Base-by-base conservation (phyloP, 345 rosid species). In the Streptanthus diversifolius region DNA sequence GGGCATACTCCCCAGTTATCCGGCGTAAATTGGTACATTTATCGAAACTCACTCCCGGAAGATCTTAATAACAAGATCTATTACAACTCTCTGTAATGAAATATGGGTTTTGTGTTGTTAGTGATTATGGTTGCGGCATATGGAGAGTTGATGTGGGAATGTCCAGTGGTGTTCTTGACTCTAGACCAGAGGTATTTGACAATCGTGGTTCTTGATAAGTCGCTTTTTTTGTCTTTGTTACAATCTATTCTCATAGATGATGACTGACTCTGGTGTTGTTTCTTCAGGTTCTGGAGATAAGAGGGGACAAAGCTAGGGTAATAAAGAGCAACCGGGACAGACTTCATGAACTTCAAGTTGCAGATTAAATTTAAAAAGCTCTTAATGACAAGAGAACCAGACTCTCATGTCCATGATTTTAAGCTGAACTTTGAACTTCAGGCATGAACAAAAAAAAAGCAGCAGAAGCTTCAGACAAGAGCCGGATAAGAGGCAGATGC, bases 81-180 rank as follows among this genome's bases (percentile, higher is more conserved):
- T 18, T 8, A 14, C 37, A 67, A 7, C 8, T 39, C 8, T 39
- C 8, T 59, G 14, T 18, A 32, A 48, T 54, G 37, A 48, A 55
- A 63, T 24, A 17, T 52, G 39, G 9, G 22, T 25, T 73, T 63
- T 61, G 57, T 3, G 45, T 67, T 52, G 10, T 5, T 30, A 93
- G 98, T 79, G 82, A 89, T 71, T 93, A 87, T 66, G 80, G 85
- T 71, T 84, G 97, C 63, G 83, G 90, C 63, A 83, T 93, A 77
- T 93, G 98, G 98, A 79, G 95, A 18, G 49, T 93, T 55, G 97
- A 93, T 75, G 98, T 93, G 5, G 98, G 98, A 75, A 93, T 93
- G 98, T 93, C 98, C 25, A 84, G 92, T 74, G 97, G 98, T 64
- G 92, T 93, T 80, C 87, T 91, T 57, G 79, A 84, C 53, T 89